A percentile compares a stretch with the other conserved stretches of the same genome.
Evolutionary conservation across 2,329 filamentous ascomycete species (phyloP).

Genomic region (Pseudonectria buxi): DNA sequence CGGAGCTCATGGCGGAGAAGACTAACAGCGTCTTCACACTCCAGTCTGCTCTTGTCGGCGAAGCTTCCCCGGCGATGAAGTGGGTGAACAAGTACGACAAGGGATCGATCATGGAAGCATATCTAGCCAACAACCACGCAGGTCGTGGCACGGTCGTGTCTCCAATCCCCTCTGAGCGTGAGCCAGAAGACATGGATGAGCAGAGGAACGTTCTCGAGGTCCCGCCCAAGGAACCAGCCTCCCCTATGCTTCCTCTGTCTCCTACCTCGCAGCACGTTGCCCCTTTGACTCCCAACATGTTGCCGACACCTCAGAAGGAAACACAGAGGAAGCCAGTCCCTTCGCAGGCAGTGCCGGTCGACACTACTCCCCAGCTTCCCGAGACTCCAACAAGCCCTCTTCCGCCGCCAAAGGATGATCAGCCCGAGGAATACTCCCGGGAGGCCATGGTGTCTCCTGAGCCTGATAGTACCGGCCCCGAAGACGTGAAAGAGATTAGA

Average conservation of each 20-base stretch:
- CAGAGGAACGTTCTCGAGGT: conserved; percentile 29
- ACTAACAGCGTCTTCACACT: conserved; percentile 87
- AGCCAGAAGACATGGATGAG: conserved; percentile 6
- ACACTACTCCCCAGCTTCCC: not conserved
- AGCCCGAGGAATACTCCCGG: conserved; percentile 14
- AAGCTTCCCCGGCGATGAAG: conserved; percentile 90
- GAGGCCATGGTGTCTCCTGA: conserved; percentile 18
- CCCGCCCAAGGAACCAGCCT: conserved; percentile 32
- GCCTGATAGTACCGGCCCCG: conserved; percentile 30
- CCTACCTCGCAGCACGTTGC: conserved; percentile 6
- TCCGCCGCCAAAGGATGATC: conserved; percentile 21
- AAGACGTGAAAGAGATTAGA: conserved; percentile 36
- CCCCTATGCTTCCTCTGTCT: conserved; percentile 6
- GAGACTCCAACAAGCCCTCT: conserved; percentile 10
- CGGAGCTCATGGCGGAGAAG: conserved; percentile 56
- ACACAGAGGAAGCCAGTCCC: conserved; percentile 17
- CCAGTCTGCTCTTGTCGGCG: conserved; percentile 74
- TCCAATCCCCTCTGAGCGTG: conserved; percentile 28
- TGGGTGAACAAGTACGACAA: conserved; percentile 97
- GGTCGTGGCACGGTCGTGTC: conserved; percentile 54
- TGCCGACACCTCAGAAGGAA: conserved; percentile 2
- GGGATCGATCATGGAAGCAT: conserved; percentile 76
- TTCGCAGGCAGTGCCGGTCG: conserved; percentile 1
- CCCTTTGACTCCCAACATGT: conserved; percentile 16
- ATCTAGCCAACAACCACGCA: conserved; percentile 66